These are phyloP conservation scores for Carex sylvatica DNA, from an alignment of 202 grass and related monocot genomes.

Conservation along the genomic window DNA sequence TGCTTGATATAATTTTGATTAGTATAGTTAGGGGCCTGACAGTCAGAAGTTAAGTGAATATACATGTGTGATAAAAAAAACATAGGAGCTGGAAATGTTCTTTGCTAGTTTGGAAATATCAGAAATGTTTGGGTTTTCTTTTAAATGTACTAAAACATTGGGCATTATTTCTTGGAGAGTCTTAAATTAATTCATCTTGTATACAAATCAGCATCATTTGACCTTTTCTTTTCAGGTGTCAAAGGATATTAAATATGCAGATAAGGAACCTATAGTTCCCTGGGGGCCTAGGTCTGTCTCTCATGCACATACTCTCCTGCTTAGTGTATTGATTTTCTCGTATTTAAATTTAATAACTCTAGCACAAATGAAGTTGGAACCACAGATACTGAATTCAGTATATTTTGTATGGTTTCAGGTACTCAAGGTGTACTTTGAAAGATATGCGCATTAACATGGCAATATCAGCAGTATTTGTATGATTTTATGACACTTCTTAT, in stretches of 20 bases:
- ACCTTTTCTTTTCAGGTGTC: conserved; percentile 49
- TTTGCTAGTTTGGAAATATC: not conserved
- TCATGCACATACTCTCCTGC: not conserved
- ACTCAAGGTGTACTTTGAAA: conserved; percentile 65
- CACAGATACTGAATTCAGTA: conserved; percentile 1
- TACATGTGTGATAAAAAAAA: not conserved
- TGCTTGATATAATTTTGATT: not conserved
- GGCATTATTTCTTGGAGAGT: not conserved
- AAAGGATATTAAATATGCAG: conserved; percentile 95
- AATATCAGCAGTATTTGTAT: conserved; percentile 82
- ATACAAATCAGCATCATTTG: not conserved
- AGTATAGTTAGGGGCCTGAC: not conserved
- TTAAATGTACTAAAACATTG: not conserved
- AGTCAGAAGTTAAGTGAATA: not conserved
- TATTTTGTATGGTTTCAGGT: conserved; percentile 49
- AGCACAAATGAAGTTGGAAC: not conserved
- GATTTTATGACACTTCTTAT: conserved; percentile 29
- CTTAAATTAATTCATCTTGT: not conserved
- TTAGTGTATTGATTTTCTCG: conserved; percentile 6
- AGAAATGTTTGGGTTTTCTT: not conserved
- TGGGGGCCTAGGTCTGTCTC: conserved; percentile 81
- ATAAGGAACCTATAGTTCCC: conserved; percentile 75
- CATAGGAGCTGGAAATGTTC: not conserved
- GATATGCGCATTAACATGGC: conserved; percentile 90
- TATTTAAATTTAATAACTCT: not conserved